Percentiles rank a stretch among this genome's conserved stretches.
phyloP scores from a whole-genome alignment of 2,329 filamentous ascomycete genomes.

The Xylaria sp. region DNA sequence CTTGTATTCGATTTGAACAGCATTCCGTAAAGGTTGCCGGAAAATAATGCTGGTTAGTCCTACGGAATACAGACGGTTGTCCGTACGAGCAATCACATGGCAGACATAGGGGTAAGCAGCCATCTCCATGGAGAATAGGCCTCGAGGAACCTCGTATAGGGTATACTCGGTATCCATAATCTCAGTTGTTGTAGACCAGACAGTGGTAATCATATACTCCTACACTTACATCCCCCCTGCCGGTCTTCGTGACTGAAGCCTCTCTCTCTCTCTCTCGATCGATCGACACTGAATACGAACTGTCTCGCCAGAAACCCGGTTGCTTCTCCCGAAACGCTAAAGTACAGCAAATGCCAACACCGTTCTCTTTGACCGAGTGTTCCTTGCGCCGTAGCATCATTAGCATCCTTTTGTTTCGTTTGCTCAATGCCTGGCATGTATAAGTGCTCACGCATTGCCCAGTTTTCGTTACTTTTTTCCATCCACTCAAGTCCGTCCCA shows the following conservation, averaged over 20 bases:
- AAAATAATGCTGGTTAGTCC: too few species aligned
- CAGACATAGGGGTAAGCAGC: neutral
- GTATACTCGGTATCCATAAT: slow-evolving; percentile 8
- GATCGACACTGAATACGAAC: neutral
- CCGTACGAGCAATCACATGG: neutral
- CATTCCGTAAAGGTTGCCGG: too few species aligned
- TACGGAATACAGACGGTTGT: too few species aligned
- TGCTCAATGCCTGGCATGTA: slow-evolving; percentile 9
- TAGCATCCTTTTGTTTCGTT: slow-evolving; percentile 5
- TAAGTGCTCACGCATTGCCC: slow-evolving; percentile 7
- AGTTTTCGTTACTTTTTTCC: slow-evolving; percentile 7
- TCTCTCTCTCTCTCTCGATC: too few species aligned
- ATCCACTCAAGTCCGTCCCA: slow-evolving; percentile 2
- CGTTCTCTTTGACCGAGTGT: slow-evolving; percentile 1
- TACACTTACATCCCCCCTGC: slow-evolving; percentile 9
- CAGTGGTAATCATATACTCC: slow-evolving; percentile 4
- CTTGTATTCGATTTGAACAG: too few species aligned
- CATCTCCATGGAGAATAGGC: neutral
- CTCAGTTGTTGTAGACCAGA: slow-evolving; percentile 3
- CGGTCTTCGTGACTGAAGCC: neutral
- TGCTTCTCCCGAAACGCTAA: neutral
- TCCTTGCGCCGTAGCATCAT: slow-evolving; percentile 9
- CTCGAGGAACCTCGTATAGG: neutral
- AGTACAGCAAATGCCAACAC: slow-evolving; percentile 6
- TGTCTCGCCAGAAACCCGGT: slow-evolving; percentile 5